These are phyloP conservation scores for Tardiomyces digboiensis DNA, from an alignment of 1,139 yeast species.

Conservation along the genomic window DNA sequence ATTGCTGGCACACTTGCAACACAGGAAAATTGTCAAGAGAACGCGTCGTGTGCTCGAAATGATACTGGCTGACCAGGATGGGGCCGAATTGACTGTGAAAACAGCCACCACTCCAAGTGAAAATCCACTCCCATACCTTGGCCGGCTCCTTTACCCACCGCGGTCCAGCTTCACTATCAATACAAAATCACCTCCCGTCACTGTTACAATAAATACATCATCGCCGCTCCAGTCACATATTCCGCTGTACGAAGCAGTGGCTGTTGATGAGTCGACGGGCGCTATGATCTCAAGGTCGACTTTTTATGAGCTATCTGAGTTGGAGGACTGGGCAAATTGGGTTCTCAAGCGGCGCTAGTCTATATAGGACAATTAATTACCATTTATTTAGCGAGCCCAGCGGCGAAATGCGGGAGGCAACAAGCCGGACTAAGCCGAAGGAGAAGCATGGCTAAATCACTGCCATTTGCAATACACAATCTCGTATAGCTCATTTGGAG, in stretches of 20 bases:
- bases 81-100: slow-evolving; percentile 8
- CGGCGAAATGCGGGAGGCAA: too few relatives aligned
- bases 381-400: too few relatives aligned
- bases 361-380: too few relatives aligned
- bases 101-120: background rate
- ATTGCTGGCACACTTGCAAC: slow-evolving; percentile 58
- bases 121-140: slow-evolving; percentile 8
- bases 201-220: slow-evolving; percentile 16
- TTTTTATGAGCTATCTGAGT: slow-evolving; percentile 51
- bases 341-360: slow-evolving; percentile 22
- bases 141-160: slow-evolving; percentile 21
- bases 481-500: too few relatives aligned
- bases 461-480: too few relatives aligned
- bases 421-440: too few relatives aligned
- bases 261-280: slow-evolving; percentile 32
- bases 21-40: slow-evolving; percentile 41
- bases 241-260: slow-evolving; percentile 26
- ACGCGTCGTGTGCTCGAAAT: slow-evolving; percentile 36
- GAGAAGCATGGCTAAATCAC: too few relatives aligned
- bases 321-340: slow-evolving; percentile 64
- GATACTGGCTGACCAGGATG: slow-evolving; percentile 25
- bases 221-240: slow-evolving; percentile 22
- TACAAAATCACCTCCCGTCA: slow-evolving; percentile 6
- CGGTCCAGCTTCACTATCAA: slow-evolving; percentile 12
- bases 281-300: slow-evolving; percentile 17